A percentile compares a stretch with the other conserved stretches of the same genome.
phyloP scores from a whole-genome alignment of 225 moss, liverwort and hornwort genomes.

The Marchantia polymorpha region DNA sequence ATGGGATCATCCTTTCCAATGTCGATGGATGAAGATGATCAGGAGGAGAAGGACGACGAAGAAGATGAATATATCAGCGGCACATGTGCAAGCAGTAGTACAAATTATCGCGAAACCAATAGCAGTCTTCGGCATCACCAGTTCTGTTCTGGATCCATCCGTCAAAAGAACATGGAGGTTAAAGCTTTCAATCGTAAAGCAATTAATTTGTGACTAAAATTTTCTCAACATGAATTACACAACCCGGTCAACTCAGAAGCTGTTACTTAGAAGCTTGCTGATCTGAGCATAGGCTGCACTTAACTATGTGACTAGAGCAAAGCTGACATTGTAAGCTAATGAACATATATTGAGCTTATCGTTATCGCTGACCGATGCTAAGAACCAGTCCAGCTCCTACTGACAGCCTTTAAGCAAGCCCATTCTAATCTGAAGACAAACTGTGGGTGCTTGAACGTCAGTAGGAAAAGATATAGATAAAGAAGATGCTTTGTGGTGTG shows the following conservation, averaged over 20 bases:
- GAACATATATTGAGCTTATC: conserved; percentile 4
- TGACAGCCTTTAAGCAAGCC: conserved; percentile 14
- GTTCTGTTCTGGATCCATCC: conserved; percentile 17
- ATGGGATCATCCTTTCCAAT: neutral
- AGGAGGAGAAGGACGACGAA: neutral
- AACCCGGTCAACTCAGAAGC: conserved; percentile 13
- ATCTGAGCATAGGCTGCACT: conserved; percentile 17
- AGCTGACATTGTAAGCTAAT: conserved; percentile 6
- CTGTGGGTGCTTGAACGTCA: neutral
- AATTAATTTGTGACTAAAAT: conserved; percentile 8
- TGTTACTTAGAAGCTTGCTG: conserved; percentile 7
- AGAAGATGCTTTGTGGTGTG: neutral
- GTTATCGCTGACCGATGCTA: neutral
- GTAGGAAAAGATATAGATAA: conserved; percentile 1
- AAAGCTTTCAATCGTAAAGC: conserved; percentile 13
- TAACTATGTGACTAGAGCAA: conserved; percentile 11
- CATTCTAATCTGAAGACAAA: neutral
- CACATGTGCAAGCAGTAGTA: conserved; percentile 10
- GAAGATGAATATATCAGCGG: neutral
- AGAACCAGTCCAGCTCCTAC: conserved; percentile 13
- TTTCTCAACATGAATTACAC: conserved; percentile 19
- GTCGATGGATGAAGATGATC: conserved; percentile 1
- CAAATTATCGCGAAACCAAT: conserved; percentile 13
- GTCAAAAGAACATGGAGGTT: conserved; percentile 14
- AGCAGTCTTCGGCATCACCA: conserved; percentile 14